phyloP scores from a whole-genome alignment of 345 rosid species.

The Hibiscus mutabilis region DNA sequence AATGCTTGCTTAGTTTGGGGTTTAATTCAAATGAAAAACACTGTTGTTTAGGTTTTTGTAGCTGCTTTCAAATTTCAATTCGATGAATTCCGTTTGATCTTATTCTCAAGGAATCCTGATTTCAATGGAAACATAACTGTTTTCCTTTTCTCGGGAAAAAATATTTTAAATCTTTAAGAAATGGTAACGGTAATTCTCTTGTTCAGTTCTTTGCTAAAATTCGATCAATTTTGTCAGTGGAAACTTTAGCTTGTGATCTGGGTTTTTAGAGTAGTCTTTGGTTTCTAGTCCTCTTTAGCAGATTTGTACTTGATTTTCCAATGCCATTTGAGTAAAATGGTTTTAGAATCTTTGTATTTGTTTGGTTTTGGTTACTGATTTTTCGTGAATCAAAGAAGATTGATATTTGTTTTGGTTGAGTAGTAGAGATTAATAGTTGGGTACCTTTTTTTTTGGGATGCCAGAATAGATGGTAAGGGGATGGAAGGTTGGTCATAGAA shows the following conservation, averaged over 20 bases:
- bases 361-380: conserved; percentile 15
- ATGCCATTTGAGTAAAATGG: conserved; percentile 27
- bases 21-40: not conserved
- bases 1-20: not conserved
- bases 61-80: conserved; percentile 3
- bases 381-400: conserved; percentile 17
- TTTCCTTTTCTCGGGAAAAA: not conserved
- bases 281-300: not conserved
- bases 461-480: conserved; percentile 70
- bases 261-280: conserved; percentile 16
- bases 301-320: conserved; percentile 26
- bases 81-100: not conserved
- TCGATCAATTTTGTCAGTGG: not conserved
- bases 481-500: conserved; percentile 37
- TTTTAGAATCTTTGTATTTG: conserved; percentile 18
- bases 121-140: not conserved
- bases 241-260: conserved; percentile 15
- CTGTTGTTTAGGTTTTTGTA: not conserved
- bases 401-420: conserved; percentile 16
- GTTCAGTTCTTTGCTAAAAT: not conserved
- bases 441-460: conserved; percentile 12
- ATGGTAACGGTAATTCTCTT: not conserved
- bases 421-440: conserved; percentile 23
- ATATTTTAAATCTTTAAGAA: conserved; percentile 6
- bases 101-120: not conserved